phyloP scores from a whole-genome alignment of 2,329 filamentous ascomycete species.

The Xylariaceae sp. region DNA sequence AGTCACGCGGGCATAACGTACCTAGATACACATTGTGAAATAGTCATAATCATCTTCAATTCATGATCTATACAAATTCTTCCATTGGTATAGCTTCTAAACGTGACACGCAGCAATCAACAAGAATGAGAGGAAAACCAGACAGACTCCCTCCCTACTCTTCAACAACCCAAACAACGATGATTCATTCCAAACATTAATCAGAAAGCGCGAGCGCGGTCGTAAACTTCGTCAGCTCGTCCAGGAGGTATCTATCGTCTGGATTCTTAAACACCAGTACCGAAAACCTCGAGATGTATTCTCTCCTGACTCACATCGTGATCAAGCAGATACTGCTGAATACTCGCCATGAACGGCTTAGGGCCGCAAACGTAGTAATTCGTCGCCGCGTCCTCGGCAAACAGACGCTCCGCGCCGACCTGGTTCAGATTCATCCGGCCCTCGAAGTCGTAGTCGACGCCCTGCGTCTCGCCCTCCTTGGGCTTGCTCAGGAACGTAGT shows the following conservation, averaged over 20 bases:
- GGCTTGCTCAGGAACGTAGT: conserved; percentile 56
- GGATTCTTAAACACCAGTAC: conserved; percentile 34
- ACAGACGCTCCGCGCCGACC: conserved; percentile 50
- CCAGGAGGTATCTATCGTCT: background rate
- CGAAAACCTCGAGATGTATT: conserved; percentile 64
- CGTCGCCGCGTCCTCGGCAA: conserved; percentile 47
- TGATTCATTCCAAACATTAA: too few relatives aligned
- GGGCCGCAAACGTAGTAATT: conserved; percentile 72
- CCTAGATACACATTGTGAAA: too few relatives aligned
- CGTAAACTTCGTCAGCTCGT: background rate
- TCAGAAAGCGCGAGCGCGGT: too few relatives aligned
- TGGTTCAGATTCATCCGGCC: conserved; percentile 55
- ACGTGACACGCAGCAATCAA: too few relatives aligned
- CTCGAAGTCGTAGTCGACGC: conserved; percentile 53
- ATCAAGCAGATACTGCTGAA: conserved; percentile 46
- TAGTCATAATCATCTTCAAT: too few relatives aligned
- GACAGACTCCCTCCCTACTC: too few relatives aligned
- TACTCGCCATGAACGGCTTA: conserved; percentile 60
- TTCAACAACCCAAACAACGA: too few relatives aligned
- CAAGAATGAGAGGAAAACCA: too few relatives aligned
- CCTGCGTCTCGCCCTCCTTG: conserved; percentile 39
- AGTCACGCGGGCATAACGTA: background rate
- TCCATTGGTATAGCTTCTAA: too few relatives aligned
- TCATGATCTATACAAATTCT: too few relatives aligned
- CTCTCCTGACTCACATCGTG: conserved; percentile 53